Percentiles rank a stretch among this genome's conserved stretches.
Evolutionary conservation across 2,329 filamentous ascomycete genomes (phyloP).

Genomic region (Pyricularia sp.): DNA sequence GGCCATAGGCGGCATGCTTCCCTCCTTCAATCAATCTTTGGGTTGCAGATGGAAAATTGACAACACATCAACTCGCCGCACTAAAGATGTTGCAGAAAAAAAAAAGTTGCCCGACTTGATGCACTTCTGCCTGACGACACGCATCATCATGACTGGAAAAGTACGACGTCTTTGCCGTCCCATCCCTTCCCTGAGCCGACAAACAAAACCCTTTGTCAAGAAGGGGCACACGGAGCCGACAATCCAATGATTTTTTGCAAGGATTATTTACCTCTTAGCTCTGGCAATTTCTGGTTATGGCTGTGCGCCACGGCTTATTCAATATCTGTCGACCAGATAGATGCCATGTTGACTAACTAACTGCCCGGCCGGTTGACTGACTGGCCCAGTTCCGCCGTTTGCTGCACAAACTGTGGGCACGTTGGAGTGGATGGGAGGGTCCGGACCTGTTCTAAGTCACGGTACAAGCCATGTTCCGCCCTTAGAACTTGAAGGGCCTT

Average conservation of each 20-base stretch:
- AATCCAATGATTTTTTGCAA: neutral
- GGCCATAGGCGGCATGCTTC: neutral
- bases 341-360: neutral
- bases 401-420: neutral
- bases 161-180: conserved; percentile 4
- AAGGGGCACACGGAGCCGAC: conserved; percentile 3
- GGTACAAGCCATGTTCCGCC: conserved; percentile 3
- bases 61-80: conserved; percentile 11
- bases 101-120: conserved; percentile 29
- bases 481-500: neutral
- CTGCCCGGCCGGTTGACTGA: neutral
- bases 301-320: neutral
- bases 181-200: conserved; percentile 8
- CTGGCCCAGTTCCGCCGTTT: neutral
- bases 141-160: neutral
- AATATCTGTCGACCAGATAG: neutral
- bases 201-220: conserved; percentile 12
- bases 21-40: neutral
- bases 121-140: conserved; percentile 36
- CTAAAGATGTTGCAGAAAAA: conserved; percentile 39
- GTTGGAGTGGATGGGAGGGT: conserved; percentile 2
- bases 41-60: conserved; percentile 2
- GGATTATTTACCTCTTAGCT: neutral
- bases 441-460: neutral
- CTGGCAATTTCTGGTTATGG: neutral